These are phyloP conservation scores for Myrica gale DNA, from an alignment of 306 rosid species.

Conservation along the genomic window DNA sequence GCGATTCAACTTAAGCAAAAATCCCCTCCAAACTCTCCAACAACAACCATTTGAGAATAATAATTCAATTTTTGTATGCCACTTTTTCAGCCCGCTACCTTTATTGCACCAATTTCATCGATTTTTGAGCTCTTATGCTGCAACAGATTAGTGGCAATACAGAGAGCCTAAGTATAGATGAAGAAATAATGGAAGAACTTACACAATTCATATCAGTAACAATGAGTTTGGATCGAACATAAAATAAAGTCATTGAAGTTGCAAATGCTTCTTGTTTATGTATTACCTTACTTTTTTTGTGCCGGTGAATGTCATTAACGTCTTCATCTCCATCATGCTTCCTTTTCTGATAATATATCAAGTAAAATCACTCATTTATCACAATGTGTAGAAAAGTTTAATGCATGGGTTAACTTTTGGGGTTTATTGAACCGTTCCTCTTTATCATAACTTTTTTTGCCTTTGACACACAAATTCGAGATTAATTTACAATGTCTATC, in stretches of 20 bases:
- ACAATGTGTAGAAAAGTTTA: not conserved
- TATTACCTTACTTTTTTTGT: constrained; percentile 98
- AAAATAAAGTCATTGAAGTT: constrained; percentile 9
- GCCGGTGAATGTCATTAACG: constrained; percentile 77
- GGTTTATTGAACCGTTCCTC: not conserved
- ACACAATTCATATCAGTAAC: constrained; percentile 4
- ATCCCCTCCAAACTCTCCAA: constrained; percentile 62
- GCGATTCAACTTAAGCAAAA: constrained; percentile 48
- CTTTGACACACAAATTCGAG: not conserved
- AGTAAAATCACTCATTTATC: constrained; percentile 16
- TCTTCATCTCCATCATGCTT: constrained; percentile 98
- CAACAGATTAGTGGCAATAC: constrained; percentile 30
- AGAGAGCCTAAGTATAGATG: constrained; percentile 14
- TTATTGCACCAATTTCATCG: constrained; percentile 81
- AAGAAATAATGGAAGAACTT: constrained; percentile 16
- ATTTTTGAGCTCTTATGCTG: constrained; percentile 93
- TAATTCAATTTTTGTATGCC: constrained; percentile 44
- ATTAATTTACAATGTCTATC: not conserved
- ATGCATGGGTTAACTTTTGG: not conserved
- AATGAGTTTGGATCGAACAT: not conserved
- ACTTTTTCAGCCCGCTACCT: constrained; percentile 74
- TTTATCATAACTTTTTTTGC: not conserved
- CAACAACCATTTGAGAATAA: constrained; percentile 64
- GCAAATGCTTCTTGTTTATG: constrained; percentile 20
- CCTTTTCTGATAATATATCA: constrained; percentile 70